Evolutionary conservation across 805 yeast genomes (phyloP).

Genomic region (Debaryomyces maramus): DNA sequence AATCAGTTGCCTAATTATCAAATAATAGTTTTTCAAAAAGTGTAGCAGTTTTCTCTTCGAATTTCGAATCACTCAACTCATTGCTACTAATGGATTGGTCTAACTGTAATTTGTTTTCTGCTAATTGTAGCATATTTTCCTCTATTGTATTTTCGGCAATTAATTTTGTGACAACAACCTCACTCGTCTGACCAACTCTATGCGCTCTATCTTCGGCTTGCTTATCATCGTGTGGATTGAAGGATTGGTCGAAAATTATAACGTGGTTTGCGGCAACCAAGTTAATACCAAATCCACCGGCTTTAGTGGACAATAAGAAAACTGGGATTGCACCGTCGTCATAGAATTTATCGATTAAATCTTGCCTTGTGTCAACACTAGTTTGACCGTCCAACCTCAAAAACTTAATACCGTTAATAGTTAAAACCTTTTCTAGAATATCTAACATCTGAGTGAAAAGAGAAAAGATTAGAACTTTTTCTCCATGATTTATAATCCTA

Average conservation of each 20-base stretch:
- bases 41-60: conserved; percentile 54
- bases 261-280: conserved; percentile 94
- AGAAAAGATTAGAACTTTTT: conserved; percentile 80
- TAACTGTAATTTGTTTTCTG: conserved; percentile 85
- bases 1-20: conserved; percentile 13
- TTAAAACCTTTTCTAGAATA: conserved; percentile 74
- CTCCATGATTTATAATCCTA: conserved; percentile 53
- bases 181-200: conserved; percentile 89
- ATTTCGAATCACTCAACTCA: conserved; percentile 37
- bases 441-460: conserved; percentile 91
- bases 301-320: conserved; percentile 87
- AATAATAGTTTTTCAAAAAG: conserved; percentile 52
- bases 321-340: conserved; percentile 81
- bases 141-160: conserved; percentile 78
- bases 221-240: conserved; percentile 97
- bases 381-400: conserved; percentile 92
- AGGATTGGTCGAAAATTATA: conserved; percentile 86
- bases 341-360: conserved; percentile 83
- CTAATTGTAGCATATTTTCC: conserved; percentile 82
- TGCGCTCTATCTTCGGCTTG: conserved; percentile 99
- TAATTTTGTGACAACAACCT: conserved; percentile 76
- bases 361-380: conserved; percentile 89
- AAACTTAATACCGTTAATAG: conserved; percentile 64
- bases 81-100: conserved; percentile 60
- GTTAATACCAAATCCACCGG: conserved; percentile 98